These are phyloP conservation scores for Beauveria sp. DNA, from an alignment of 2,329 filamentous ascomycete genomes.

Conservation along the genomic window DNA sequence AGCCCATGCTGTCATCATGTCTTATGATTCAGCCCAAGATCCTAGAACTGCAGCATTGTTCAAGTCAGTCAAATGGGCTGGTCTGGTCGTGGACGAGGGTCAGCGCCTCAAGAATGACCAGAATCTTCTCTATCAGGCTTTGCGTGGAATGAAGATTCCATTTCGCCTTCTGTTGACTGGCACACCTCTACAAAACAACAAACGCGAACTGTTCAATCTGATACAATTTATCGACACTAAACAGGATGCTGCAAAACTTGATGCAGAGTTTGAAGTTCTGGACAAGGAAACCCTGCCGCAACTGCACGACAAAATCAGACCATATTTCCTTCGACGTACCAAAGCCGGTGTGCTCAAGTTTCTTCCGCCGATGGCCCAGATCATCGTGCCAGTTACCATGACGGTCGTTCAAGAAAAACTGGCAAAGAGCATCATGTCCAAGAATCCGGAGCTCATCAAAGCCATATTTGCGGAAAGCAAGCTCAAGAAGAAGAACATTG, in stretches of 20 bases:
- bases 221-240: slow-evolving; percentile 81
- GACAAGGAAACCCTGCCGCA: slow-evolving; percentile 74
- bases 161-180: slow-evolving; percentile 84
- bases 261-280: slow-evolving; percentile 68
- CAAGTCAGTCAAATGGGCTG: slow-evolving; percentile 69
- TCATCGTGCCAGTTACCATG: slow-evolving; percentile 96
- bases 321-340: slow-evolving; percentile 65
- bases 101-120: slow-evolving; percentile 92
- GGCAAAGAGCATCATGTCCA: slow-evolving; percentile 86
- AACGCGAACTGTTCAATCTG: slow-evolving; percentile 91
- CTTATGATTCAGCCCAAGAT: slow-evolving; percentile 82
- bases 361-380: slow-evolving; percentile 85
- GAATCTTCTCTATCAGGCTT: slow-evolving; percentile 68
- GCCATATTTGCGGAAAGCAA: slow-evolving; percentile 69
- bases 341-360: slow-evolving; percentile 89
- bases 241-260: slow-evolving; percentile 62
- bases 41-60: slow-evolving; percentile 60
- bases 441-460: slow-evolving; percentile 81
- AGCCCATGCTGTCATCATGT: slow-evolving; percentile 89
- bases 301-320: slow-evolving; percentile 75
- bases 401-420: slow-evolving; percentile 86
- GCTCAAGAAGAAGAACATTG: slow-evolving; percentile 53
- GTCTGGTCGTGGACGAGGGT: slow-evolving; percentile 87
- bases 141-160: slow-evolving; percentile 66
- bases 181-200: slow-evolving; percentile 93